Conservation (phyloP, 495 filamentous ascomycete genomes). For the Penicillium lagena region DNA sequence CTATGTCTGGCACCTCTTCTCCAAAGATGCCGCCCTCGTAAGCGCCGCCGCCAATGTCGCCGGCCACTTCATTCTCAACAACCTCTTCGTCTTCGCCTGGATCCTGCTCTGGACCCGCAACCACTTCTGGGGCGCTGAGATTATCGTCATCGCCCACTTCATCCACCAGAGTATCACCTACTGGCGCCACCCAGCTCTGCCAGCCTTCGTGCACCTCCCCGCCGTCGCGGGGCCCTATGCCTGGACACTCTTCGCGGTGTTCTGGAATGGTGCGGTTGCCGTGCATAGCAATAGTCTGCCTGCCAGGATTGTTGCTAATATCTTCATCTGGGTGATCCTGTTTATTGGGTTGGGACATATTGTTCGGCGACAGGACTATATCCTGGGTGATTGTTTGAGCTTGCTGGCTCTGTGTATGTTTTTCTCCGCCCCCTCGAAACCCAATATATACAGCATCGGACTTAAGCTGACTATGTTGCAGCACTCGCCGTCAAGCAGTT, state of each 20-base stretch:
- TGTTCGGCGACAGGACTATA: slow-evolving; percentile 67
- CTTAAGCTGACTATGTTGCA: slow-evolving; percentile 9
- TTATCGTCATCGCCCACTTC: slow-evolving; percentile 73
- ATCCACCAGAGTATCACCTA: slow-evolving; percentile 70
- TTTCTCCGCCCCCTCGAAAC: background rate
- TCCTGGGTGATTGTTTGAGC: slow-evolving; percentile 71
- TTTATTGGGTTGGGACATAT: slow-evolving; percentile 69
- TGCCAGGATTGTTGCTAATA: slow-evolving; percentile 71
- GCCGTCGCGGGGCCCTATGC: slow-evolving; percentile 72
- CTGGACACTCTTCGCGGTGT: slow-evolving; percentile 76
- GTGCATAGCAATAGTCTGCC: slow-evolving; percentile 52
- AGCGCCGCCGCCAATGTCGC: slow-evolving; percentile 69
- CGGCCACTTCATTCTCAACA: slow-evolving; percentile 78
- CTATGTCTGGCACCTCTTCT: slow-evolving; percentile 74
- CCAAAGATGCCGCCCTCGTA: slow-evolving; percentile 48
- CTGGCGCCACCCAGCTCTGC: slow-evolving; percentile 65
- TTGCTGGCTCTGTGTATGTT: slow-evolving; percentile 59
- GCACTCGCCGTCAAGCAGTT: slow-evolving; percentile 74
- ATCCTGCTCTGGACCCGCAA: slow-evolving; percentile 75
- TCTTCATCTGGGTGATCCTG: slow-evolving; percentile 79
- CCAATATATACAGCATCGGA: background rate
- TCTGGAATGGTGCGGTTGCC: slow-evolving; percentile 82
- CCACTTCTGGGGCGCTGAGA: slow-evolving; percentile 64
- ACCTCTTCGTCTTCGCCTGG: slow-evolving; percentile 71
- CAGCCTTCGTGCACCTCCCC: slow-evolving; percentile 65